Percentiles rank a stretch among this genome's conserved stretches.
These are phyloP conservation scores for Candolleomyces efflorescens DNA, from an alignment of 768 basidiomycete species.

Conservation along the genomic window DNA sequence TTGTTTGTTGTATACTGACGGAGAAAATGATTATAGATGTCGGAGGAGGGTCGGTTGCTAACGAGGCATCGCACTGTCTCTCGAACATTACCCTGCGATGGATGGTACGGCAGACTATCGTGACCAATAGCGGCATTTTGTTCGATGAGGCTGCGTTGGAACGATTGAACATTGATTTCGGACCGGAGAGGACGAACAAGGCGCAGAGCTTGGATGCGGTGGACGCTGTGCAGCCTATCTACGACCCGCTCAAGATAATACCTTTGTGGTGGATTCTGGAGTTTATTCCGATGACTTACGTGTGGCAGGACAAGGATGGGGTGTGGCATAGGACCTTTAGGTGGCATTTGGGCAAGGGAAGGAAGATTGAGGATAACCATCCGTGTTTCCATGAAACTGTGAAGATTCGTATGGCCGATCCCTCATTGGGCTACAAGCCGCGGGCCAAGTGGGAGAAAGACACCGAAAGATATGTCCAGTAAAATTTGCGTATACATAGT, in stretches of 20 bases:
- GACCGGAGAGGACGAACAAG: conserved; percentile 5
- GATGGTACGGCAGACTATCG: conserved; percentile 71
- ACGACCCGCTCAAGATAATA: conserved; percentile 45
- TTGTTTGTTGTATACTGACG: not conserved
- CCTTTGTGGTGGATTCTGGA: conserved; percentile 72
- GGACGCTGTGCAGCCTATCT: conserved; percentile 46
- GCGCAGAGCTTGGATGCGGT: conserved; percentile 11
- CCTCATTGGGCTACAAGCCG: conserved; percentile 51
- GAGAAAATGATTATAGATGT: conserved; percentile 41
- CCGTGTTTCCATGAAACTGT: conserved; percentile 67
- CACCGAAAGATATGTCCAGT: conserved; percentile 42
- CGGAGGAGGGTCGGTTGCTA: conserved; percentile 57
- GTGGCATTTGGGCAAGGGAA: conserved; percentile 54
- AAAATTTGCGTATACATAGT: not conserved
- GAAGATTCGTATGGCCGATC: conserved; percentile 47
- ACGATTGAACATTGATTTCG: conserved; percentile 33
- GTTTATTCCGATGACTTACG: conserved; percentile 48
- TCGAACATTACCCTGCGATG: conserved; percentile 65
- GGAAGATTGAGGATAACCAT: conserved; percentile 37
- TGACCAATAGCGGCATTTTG: conserved; percentile 52
- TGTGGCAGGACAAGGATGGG: conserved; percentile 54
- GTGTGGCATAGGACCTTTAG: conserved; percentile 53
- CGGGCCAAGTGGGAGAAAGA: conserved; percentile 46
- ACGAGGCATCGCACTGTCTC: conserved; percentile 41
- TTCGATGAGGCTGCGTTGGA: conserved; percentile 50